A percentile compares a stretch with the other conserved stretches of the same genome.
These are phyloP conservation scores for Aspergillus felis DNA, from an alignment of 2,329 filamentous ascomycete genomes.

Conservation along the genomic window DNA sequence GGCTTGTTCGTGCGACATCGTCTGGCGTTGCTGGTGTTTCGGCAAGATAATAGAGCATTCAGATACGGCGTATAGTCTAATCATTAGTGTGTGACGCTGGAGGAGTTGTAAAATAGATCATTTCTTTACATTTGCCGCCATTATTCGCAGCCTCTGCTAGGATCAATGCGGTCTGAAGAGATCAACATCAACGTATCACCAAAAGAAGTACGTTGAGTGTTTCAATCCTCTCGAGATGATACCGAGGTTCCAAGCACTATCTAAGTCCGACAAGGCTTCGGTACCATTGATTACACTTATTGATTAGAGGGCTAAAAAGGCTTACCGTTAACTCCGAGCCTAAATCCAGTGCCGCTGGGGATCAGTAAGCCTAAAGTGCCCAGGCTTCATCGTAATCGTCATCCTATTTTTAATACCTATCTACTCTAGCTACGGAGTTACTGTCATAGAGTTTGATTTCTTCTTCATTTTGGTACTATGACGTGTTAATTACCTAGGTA, in stretches of 20 bases:
- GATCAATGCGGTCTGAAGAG: background rate
- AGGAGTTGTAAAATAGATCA: background rate
- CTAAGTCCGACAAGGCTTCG: too few species aligned
- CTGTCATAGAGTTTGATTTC: background rate
- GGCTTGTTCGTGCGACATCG: slow-evolving; percentile 83
- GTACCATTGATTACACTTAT: too few species aligned
- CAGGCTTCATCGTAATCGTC: background rate
- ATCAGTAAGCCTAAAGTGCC: background rate
- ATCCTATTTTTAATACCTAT: background rate
- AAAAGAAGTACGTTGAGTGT: too few species aligned
- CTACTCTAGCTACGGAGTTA: background rate
- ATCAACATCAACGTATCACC: too few species aligned
- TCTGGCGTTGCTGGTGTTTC: slow-evolving; percentile 83
- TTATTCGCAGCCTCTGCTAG: background rate
- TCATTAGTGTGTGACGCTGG: background rate
- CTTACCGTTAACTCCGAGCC: background rate
- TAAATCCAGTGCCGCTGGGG: background rate
- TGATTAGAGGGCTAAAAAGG: too few species aligned
- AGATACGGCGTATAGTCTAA: slow-evolving; percentile 8
- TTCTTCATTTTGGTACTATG: background rate
- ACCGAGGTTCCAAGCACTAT: too few species aligned
- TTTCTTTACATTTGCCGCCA: background rate
- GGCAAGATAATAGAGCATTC: slow-evolving; percentile 67
- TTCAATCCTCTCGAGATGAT: background rate
- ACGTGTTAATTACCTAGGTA: background rate